Conservation (phyloP, 352 stramenopile species). For the Phytopythium montanum region DNA sequence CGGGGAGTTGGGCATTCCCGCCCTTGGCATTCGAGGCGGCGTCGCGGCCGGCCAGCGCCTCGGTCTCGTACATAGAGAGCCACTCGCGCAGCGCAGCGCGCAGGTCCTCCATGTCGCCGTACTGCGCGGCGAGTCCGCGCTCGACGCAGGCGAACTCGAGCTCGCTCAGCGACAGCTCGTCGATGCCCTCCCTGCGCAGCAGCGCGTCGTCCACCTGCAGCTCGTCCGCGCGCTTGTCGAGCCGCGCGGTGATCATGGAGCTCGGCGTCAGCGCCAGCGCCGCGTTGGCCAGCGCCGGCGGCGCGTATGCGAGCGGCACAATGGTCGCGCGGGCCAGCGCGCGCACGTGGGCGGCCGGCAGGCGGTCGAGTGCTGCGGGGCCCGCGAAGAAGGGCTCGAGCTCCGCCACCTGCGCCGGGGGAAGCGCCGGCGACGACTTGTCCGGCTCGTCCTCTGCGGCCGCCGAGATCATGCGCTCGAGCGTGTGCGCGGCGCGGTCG, state of each 20-base stretch:
- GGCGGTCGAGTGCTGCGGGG: conserved; percentile 34
- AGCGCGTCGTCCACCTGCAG: conserved; percentile 72
- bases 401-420: conserved; percentile 54
- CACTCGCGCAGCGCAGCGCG: conserved; percentile 53
- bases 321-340: conserved; percentile 46
- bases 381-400: conserved; percentile 67
- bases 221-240: conserved; percentile 56
- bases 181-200: conserved; percentile 63
- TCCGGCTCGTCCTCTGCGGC: conserved; percentile 3
- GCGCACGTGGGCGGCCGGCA: conserved; percentile 50
- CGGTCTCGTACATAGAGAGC: conserved; percentile 74
- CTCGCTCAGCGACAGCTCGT: conserved; percentile 69
- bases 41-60: conserved; percentile 24
- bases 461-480: conserved; percentile 43
- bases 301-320: conserved; percentile 4
- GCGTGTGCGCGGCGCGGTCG: conserved; percentile 37
- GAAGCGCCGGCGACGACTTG: conserved; percentile 20
- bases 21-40: neutral
- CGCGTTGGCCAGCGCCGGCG: conserved; percentile 30
- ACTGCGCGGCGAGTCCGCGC: conserved; percentile 64
- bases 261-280: conserved; percentile 54
- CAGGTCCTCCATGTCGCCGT: conserved; percentile 59
- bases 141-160: conserved; percentile 85
- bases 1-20: conserved; percentile 17
- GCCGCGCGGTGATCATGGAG: conserved; percentile 32